These are phyloP conservation scores for Sporothrix euskadiensis DNA, from an alignment of 2,329 filamentous ascomycete species.

Conservation along the genomic window DNA sequence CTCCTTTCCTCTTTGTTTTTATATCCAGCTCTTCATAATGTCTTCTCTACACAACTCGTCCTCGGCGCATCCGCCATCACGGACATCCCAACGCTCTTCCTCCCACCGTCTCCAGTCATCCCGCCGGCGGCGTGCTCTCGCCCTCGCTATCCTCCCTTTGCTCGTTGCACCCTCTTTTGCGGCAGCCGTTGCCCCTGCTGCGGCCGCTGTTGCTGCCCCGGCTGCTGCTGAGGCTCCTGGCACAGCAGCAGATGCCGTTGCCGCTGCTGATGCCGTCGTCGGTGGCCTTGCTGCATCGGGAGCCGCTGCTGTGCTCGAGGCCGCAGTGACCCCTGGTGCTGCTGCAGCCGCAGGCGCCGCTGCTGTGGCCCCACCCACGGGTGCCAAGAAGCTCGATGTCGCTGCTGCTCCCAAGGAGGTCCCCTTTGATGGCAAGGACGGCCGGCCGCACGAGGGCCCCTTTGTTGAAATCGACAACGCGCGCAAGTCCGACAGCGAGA, in stretches of 20 bases:
- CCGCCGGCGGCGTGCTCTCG: constrained; percentile 29
- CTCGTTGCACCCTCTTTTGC: constrained; percentile 29
- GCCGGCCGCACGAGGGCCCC: constrained; percentile 88
- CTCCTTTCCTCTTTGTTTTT: background rate
- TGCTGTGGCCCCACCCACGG: constrained; percentile 3
- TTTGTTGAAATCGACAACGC: constrained; percentile 60
- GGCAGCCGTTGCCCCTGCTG: constrained; percentile 20
- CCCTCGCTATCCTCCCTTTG: constrained; percentile 29
- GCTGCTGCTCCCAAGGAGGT: constrained; percentile 65
- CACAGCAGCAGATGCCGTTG: constrained; percentile 12
- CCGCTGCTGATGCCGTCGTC: constrained; percentile 3
- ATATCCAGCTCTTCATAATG: constrained; percentile 2
- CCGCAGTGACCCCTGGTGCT: constrained; percentile 13
- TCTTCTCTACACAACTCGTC: constrained; percentile 18
- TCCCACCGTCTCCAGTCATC: constrained; percentile 1
- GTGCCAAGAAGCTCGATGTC: constrained; percentile 41
- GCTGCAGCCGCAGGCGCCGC: background rate
- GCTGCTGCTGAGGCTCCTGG: constrained; percentile 7
- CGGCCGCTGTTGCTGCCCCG: background rate
- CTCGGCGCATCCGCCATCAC: constrained; percentile 27
- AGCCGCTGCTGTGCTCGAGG: constrained; percentile 5
- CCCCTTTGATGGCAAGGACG: constrained; percentile 89
- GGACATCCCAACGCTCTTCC: background rate
- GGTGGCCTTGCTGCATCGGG: constrained; percentile 12
- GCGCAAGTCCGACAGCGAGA: constrained; percentile 40